phyloP scores from a whole-genome alignment of 2,329 filamentous ascomycete genomes.

The Exophiala calicioides region DNA sequence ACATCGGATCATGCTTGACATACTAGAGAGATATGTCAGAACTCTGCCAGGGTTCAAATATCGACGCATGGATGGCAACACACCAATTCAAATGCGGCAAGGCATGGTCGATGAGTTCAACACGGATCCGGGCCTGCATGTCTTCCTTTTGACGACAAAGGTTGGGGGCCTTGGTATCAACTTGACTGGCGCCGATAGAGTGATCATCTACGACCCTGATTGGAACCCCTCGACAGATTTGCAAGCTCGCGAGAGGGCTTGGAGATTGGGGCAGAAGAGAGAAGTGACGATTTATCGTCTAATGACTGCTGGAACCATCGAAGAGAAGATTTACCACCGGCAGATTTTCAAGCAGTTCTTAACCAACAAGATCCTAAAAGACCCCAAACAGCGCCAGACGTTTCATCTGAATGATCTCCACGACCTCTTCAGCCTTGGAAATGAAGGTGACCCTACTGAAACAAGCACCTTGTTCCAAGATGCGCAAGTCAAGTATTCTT shows the following conservation, averaged over 20 bases:
- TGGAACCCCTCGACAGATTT: conserved; percentile 98
- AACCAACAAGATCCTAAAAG: conserved; percentile 91
- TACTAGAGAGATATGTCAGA: conserved; percentile 78
- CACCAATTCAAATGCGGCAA: conserved; percentile 85
- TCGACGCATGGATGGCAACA: conserved; percentile 86
- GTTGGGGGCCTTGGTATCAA: conserved; percentile 94
- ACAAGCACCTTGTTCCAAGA: conserved; percentile 84
- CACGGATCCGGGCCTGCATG: conserved; percentile 71
- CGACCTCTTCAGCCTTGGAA: conserved; percentile 81
- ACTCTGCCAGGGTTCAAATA: conserved; percentile 71
- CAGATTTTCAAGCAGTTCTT: conserved; percentile 99
- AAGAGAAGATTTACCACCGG: conserved; percentile 98
- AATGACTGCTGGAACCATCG: conserved; percentile 97
- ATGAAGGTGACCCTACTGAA: conserved; percentile 71
- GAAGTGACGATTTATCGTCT: conserved; percentile 95
- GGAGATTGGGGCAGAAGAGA: conserved; percentile 91
- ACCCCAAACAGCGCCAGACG: conserved; percentile 88
- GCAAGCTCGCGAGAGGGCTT: conserved; percentile 91
- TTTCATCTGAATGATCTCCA: conserved; percentile 89
- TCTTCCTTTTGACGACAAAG: conserved; percentile 93
- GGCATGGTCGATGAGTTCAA: conserved; percentile 92
- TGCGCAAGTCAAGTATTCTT: conserved; percentile 70
- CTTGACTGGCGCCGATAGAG: conserved; percentile 87
- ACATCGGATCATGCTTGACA: conserved; percentile 91
- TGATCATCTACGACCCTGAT: conserved; percentile 98